These are phyloP conservation scores for Cercospora nicotianae DNA, from an alignment of 2,329 filamentous ascomycete species.

Conservation along the genomic window DNA sequence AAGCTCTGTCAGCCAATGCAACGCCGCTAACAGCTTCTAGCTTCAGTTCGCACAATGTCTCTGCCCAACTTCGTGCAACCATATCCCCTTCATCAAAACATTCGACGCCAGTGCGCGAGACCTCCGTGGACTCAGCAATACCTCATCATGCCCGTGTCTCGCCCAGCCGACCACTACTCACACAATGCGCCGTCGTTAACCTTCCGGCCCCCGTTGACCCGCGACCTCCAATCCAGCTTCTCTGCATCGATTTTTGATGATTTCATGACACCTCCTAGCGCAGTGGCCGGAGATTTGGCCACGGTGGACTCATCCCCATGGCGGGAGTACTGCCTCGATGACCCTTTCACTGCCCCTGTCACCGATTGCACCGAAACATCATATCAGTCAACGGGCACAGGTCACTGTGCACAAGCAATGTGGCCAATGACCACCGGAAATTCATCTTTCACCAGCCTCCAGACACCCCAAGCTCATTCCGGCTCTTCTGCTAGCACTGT, in stretches of 20 bases:
- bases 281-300: background rate
- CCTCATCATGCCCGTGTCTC: background rate
- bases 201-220: background rate
- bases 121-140: background rate
- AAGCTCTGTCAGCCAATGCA: background rate
- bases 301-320: background rate
- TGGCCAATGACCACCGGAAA: background rate
- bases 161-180: background rate
- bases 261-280: background rate
- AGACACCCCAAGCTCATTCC: background rate
- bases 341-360: background rate
- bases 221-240: background rate
- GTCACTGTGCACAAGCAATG: background rate
- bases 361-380: background rate
- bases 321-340: background rate
- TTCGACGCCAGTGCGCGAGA: background rate
- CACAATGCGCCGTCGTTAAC: background rate
- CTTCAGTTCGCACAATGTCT: background rate
- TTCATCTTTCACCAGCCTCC: background rate
- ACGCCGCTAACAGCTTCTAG: constrained; percentile 4
- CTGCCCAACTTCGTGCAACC: background rate
- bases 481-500: background rate
- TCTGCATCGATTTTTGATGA: background rate
- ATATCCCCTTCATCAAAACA: background rate
- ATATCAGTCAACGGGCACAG: background rate